phyloP scores from a whole-genome alignment of 2,329 filamentous ascomycete genomes.

The Trichoderma pleuroti region DNA sequence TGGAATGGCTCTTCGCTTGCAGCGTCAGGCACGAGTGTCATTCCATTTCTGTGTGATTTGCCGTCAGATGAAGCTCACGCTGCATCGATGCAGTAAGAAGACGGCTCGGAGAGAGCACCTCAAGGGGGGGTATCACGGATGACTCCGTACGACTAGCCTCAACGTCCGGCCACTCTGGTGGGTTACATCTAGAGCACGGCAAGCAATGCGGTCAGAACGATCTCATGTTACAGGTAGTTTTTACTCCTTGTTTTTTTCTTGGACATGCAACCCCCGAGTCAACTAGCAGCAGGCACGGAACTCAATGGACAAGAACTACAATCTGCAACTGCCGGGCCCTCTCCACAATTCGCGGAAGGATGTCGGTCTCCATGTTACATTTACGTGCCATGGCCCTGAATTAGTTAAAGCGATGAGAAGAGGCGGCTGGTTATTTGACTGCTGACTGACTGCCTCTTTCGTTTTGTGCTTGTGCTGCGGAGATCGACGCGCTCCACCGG shows the following conservation, averaged over 20 bases:
- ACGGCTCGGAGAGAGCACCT: neutral
- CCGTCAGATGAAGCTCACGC: neutral
- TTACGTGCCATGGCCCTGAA: neutral
- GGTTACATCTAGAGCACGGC: neutral
- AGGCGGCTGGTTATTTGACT: neutral
- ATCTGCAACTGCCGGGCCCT: slow-evolving; percentile 4
- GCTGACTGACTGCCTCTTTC: neutral
- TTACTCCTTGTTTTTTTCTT: neutral
- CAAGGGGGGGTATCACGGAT: neutral
- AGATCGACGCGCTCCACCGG: neutral
- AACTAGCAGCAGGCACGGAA: neutral
- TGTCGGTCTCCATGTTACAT: neutral
- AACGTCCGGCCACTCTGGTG: neutral
- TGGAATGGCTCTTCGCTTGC: neutral
- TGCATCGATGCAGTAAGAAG: neutral
- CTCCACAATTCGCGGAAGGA: slow-evolving; percentile 3
- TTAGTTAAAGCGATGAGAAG: neutral
- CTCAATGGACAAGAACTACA: neutral
- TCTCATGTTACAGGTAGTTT: neutral
- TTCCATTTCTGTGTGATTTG: slow-evolving; percentile 1
- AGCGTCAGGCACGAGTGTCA: neutral
- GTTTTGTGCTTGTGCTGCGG: neutral
- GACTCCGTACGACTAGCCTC: neutral
- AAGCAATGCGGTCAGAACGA: slow-evolving; percentile 6
- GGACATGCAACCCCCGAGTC: neutral